Evolutionary conservation across 2,329 filamentous ascomycete species (phyloP), one percentile per base, ranked within the genome.

Genomic region (Pseudogymnoascus sp.): DNA sequence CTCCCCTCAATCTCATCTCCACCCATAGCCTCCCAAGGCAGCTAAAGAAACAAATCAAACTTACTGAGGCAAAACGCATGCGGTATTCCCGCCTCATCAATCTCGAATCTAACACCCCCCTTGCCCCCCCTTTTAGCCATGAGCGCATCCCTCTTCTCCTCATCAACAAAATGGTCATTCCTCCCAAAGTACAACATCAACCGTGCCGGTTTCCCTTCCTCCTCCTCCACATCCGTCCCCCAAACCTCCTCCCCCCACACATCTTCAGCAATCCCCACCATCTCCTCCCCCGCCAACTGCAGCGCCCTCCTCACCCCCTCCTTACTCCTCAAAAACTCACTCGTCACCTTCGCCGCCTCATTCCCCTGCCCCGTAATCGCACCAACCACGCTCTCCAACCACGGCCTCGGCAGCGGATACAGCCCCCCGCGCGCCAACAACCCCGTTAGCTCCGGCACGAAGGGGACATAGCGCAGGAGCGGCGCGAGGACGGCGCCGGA

Each of bases 41-140:
- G 16, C 8, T 31, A 14, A 25, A 40, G 60, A 60, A 5, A 11
- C 12, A 18, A 21, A 65, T 21, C 37, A 14, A 16, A 76, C 79
- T 75, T 66, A 82, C 80, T 73, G 31, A 83, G 78, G 69, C 84
- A 87, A 73, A 88, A 89, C 0, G 81, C 83, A 73, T 89, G 86
- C 6, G 81, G 82, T 8, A 88, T 72, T 8, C 78, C 75, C 2
- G 78, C 79, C 66, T 84, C 79, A 63, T 87, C 84, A 37, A 88
- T 76, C 36, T 74, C 5, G 69, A 71, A 16, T 61, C 67, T 31
- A 1, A 46, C 53, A 76, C 77, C 25, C 67, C 66, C 60, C 63
- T 64, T 28, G 62, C 44, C 67, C 67, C 59, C 64, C 63, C 78
- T 73, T 44, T 73, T 73, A 50, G 75, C 75, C 62, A 88, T 83